Percentiles rank a stretch among this genome's conserved stretches.
Evolutionary conservation across 805 yeast species (phyloP).

Genomic region (Ogataea paradorogensis): DNA sequence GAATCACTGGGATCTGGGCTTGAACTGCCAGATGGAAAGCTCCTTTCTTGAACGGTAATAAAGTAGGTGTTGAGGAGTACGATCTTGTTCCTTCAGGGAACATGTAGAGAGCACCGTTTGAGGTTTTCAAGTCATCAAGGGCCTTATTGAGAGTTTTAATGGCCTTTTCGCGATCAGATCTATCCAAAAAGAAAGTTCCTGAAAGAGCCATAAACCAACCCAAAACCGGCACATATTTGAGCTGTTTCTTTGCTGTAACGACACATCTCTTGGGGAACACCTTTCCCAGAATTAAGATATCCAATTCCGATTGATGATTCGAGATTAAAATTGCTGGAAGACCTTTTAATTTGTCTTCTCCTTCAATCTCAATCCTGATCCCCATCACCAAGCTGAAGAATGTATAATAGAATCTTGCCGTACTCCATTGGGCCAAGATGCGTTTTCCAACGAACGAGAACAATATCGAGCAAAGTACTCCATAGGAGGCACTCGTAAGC

Average conservation of each 20-base stretch:
- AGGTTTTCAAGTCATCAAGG: constrained; percentile 52
- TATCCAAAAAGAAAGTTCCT: constrained; percentile 88
- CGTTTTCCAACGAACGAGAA: constrained; percentile 69
- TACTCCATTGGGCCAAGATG: constrained; percentile 82
- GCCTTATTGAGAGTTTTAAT: constrained; percentile 72
- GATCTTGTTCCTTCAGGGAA: constrained; percentile 99
- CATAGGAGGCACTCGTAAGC: constrained; percentile 64
- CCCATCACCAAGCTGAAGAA: constrained; percentile 63
- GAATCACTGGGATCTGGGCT: constrained; percentile 85
- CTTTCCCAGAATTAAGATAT: constrained; percentile 75
- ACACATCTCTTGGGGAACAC: constrained; percentile 85
- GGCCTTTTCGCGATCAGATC: constrained; percentile 74
- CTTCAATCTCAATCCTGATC: constrained; percentile 63
- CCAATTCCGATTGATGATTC: constrained; percentile 90
- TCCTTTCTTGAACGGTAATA: constrained; percentile 93
- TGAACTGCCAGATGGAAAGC: constrained; percentile 97
- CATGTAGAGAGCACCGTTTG: constrained; percentile 76
- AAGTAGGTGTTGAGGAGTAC: constrained; percentile 58
- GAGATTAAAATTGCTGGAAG: constrained; percentile 79
- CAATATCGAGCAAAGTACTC: constrained; percentile 70
- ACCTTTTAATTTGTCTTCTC: constrained; percentile 55
- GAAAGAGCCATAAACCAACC: constrained; percentile 96
- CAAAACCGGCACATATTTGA: constrained; percentile 80
- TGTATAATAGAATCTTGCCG: constrained; percentile 77
- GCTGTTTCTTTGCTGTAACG: constrained; percentile 86